These are phyloP conservation scores for Pseudogymnoascus sp. DNA, from an alignment of 2,329 filamentous ascomycete species.

Conservation along the genomic window DNA sequence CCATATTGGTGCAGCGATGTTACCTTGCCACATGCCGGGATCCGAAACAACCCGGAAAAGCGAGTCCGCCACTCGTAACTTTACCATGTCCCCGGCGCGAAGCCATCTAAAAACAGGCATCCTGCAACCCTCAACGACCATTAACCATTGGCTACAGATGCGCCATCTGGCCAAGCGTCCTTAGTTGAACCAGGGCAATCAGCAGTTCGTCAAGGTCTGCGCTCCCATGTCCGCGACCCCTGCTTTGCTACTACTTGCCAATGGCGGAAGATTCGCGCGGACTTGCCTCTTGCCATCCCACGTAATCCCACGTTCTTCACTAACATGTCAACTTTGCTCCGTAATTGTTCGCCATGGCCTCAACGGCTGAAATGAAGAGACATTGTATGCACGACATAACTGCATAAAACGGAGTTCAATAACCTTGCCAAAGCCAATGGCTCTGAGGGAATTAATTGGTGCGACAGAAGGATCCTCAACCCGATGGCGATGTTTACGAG, in stretches of 20 bases:
- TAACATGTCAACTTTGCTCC: neutral
- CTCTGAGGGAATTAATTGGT: neutral
- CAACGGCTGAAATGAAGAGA: neutral
- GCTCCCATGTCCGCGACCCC: neutral
- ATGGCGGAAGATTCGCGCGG: constrained; percentile 6
- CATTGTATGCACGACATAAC: neutral
- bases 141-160: neutral
- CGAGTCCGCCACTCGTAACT: neutral
- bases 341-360: neutral
- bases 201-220: neutral
- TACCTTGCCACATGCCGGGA: constrained; percentile 7
- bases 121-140: neutral
- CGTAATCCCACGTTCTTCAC: constrained; percentile 7
- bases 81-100: constrained; percentile 4
- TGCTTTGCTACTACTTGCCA: neutral
- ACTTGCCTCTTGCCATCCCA: neutral
- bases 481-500: neutral
- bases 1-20: neutral
- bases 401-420: neutral
- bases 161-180: neutral
- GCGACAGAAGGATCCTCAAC: neutral
- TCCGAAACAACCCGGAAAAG: constrained; percentile 7
- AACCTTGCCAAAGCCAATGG: neutral
- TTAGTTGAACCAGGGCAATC: neutral
- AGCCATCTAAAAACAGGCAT: constrained; percentile 2